These are phyloP conservation scores for Cyberlindnera meyerae DNA, from an alignment of 805 yeast species.

Conservation along the genomic window DNA sequence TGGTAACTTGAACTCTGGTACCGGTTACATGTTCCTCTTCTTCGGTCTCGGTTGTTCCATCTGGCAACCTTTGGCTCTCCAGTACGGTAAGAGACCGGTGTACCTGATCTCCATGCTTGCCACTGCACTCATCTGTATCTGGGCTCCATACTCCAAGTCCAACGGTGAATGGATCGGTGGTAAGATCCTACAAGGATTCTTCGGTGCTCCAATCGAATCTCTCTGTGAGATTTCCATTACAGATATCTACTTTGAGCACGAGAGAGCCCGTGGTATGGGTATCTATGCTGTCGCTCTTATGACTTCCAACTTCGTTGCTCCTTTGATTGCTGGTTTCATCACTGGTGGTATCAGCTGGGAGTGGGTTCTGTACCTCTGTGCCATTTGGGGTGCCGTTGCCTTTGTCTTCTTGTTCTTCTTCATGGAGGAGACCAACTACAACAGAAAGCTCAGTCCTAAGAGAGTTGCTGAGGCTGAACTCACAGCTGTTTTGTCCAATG, in stretches of 20 bases:
- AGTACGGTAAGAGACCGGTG: conserved; percentile 43
- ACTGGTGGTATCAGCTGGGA: conserved; percentile 45
- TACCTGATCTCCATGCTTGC: conserved; percentile 37
- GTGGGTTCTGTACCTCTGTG: conserved; percentile 47
- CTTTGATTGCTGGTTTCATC: conserved; percentile 56
- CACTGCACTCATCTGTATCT: conserved; percentile 35
- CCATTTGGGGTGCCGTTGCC: conserved; percentile 41
- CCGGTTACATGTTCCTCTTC: conserved; percentile 47
- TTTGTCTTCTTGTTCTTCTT: conserved; percentile 36
- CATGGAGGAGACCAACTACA: conserved; percentile 53
- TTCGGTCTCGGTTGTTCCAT: conserved; percentile 46
- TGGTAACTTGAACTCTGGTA: conserved; percentile 39
- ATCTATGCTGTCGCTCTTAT: conserved; percentile 50
- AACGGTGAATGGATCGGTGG: conserved; percentile 36
- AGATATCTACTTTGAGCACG: conserved; percentile 48
- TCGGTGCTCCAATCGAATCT: conserved; percentile 42
- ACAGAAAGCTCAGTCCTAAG: conserved; percentile 22
- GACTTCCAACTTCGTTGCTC: conserved; percentile 52
- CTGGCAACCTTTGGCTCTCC: conserved; percentile 46
- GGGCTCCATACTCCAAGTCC: conserved; percentile 36
- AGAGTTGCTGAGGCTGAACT: conserved; percentile 10
- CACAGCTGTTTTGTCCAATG: conserved; percentile 10
- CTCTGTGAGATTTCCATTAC: conserved; percentile 45
- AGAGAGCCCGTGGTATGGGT: conserved; percentile 42
- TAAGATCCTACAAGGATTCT: conserved; percentile 32